Conservation (phyloP, 148 eudicot species). For the Gaultheria prostrata region DNA sequence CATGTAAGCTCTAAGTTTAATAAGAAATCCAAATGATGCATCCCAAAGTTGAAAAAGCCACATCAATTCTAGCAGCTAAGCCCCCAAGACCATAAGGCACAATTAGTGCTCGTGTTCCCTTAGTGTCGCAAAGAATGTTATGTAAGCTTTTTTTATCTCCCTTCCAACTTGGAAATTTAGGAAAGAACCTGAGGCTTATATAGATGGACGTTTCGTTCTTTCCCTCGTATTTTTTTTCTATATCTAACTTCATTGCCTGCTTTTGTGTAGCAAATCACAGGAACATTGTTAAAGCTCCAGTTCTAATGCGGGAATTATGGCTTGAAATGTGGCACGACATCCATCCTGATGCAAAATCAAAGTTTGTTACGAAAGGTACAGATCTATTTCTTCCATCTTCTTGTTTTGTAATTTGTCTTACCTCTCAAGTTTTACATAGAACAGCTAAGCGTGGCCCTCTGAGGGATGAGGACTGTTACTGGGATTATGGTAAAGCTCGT, state of each 20-base stretch:
- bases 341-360: conserved; percentile 71
- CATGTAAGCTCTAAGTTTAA: neutral
- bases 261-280: conserved; percentile 77
- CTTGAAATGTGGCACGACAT: conserved; percentile 99
- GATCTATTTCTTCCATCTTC: neutral
- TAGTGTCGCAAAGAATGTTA: neutral
- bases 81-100: neutral
- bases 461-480: conserved; percentile 88
- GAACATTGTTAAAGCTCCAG: conserved; percentile 88
- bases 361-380: conserved; percentile 85
- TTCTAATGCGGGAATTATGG: conserved; percentile 94
- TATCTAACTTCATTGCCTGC: conserved; percentile 13
- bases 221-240: neutral
- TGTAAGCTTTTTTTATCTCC: neutral
- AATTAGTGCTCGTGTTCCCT: neutral
- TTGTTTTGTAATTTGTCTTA: conserved; percentile 14
- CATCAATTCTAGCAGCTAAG: neutral
- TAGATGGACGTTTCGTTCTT: neutral
- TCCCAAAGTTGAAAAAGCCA: neutral
- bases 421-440: conserved; percentile 2
- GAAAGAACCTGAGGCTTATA: neutral
- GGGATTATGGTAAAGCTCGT: conserved; percentile 98
- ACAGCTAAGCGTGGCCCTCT: conserved; percentile 88
- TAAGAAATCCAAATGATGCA: neutral
- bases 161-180: neutral